These are phyloP conservation scores for Dothideomycetidae sp. DNA, from an alignment of 2,329 filamentous ascomycete genomes.

Conservation along the genomic window DNA sequence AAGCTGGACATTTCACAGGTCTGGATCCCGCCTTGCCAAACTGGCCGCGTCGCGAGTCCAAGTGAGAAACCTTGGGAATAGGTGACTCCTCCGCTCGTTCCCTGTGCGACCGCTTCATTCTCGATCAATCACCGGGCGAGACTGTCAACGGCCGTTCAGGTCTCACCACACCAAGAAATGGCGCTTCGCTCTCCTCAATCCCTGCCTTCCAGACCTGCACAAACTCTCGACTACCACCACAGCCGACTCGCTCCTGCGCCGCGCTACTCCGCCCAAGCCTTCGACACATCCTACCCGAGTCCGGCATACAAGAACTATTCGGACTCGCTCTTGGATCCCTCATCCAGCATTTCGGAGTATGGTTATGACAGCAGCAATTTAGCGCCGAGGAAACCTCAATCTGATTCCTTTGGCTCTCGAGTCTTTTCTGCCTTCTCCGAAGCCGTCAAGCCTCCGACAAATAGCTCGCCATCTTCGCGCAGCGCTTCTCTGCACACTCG, in stretches of 20 bases:
- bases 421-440: slow-evolving; percentile 12
- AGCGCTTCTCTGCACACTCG: slow-evolving; percentile 10
- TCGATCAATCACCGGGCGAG: too few relatives aligned
- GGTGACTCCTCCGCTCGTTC: too few relatives aligned
- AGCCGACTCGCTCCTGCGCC: slow-evolving; percentile 1
- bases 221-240: background rate
- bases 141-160: background rate
- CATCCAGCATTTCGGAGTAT: slow-evolving; percentile 7
- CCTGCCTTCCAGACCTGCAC: slow-evolving; percentile 8
- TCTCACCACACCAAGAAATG: slow-evolving; percentile 3
- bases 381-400: slow-evolving; percentile 2
- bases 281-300: slow-evolving; percentile 3
- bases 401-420: slow-evolving; percentile 11
- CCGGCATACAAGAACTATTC: slow-evolving; percentile 9
- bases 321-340: slow-evolving; percentile 4
- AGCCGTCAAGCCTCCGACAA: slow-evolving; percentile 10
- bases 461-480: slow-evolving; percentile 9
- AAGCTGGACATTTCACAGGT: too few relatives aligned
- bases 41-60: too few relatives aligned
- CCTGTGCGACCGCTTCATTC: too few relatives aligned
- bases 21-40: too few relatives aligned
- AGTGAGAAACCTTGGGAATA: too few relatives aligned
- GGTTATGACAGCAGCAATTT: slow-evolving; percentile 8
- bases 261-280: slow-evolving; percentile 7
- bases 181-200: slow-evolving; percentile 1